These are phyloP conservation scores for Paramecium octaurelia DNA, from an alignment of 73 alveolate species.

Conservation along the genomic window DNA sequence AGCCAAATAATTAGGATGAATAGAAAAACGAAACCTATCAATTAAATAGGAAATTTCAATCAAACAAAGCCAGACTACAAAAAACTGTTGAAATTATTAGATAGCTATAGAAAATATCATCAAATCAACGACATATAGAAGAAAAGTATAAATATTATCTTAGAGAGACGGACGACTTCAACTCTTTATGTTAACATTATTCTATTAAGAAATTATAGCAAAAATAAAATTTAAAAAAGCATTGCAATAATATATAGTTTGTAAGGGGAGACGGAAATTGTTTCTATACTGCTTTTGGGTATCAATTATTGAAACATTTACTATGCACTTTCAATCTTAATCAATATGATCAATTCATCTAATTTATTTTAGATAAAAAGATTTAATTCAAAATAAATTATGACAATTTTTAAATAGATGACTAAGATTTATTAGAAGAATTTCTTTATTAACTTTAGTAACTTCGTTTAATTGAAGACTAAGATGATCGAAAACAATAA, in stretches of 20 bases:
- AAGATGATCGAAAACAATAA: neutral
- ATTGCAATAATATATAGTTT: neutral
- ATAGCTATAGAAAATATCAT: neutral
- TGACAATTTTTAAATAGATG: neutral
- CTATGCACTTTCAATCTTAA: neutral
- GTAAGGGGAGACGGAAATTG: conserved; percentile 46
- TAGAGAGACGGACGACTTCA: neutral
- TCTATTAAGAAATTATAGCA: neutral
- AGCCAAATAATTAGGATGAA: neutral
- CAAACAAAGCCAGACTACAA: neutral
- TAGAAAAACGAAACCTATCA: neutral
- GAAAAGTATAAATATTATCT: neutral
- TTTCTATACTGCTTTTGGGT: neutral
- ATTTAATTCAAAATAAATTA: neutral
- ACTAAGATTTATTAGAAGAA: neutral
- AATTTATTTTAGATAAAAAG: neutral
- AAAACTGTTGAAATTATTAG: neutral
- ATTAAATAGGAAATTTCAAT: neutral
- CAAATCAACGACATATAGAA: neutral
- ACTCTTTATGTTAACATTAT: neutral
- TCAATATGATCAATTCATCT: neutral
- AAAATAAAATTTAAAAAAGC: neutral
- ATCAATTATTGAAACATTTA: neutral
- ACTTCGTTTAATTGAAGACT: neutral
- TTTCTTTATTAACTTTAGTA: neutral